Conservation (phyloP, 495 filamentous ascomycete species). For the Echria macrotheca region DNA sequence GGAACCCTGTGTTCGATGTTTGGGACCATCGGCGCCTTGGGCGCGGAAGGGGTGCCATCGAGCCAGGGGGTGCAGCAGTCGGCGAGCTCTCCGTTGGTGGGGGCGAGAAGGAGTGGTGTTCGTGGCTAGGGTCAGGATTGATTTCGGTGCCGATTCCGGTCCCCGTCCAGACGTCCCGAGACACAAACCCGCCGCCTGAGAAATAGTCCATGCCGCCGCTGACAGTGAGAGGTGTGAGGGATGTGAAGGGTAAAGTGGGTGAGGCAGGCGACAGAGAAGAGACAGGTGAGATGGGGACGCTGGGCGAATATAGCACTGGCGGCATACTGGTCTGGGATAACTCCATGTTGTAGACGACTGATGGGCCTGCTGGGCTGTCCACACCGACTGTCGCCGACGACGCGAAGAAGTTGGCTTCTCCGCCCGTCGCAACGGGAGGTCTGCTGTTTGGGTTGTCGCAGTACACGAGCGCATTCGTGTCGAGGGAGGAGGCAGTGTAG, state of each 20-base stretch:
- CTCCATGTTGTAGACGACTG: conserved; percentile 1
- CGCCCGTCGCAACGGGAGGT: background rate
- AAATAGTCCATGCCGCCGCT: conserved; percentile 1
- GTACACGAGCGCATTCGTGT: conserved; percentile 1
- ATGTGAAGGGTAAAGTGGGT: conserved; percentile 1
- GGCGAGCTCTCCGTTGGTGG: background rate
- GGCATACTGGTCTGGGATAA: conserved; percentile 2
- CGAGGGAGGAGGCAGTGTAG: background rate
- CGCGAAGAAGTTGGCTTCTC: background rate
- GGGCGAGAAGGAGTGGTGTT: conserved; percentile 1
- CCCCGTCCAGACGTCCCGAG: background rate
- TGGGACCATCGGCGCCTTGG: background rate
- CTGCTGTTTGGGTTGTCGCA: conserved; percentile 2
- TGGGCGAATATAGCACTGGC: background rate
- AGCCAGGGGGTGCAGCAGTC: conserved; percentile 1
- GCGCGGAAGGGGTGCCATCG: background rate
- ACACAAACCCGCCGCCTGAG: conserved; percentile 2
- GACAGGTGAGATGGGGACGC: conserved; percentile 1
- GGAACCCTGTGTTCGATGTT: background rate
- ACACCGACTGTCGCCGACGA: conserved; percentile 1
- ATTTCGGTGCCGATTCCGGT: conserved; percentile 1
- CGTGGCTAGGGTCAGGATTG: background rate
- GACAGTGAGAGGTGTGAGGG: conserved; percentile 1
- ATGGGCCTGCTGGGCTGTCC: conserved; percentile 1
- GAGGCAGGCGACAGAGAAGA: conserved; percentile 3